Evolutionary conservation across 305 asterid species (phyloP), one percentile per base, ranked within the genome.

Genomic region (Coffea humblotiana): DNA sequence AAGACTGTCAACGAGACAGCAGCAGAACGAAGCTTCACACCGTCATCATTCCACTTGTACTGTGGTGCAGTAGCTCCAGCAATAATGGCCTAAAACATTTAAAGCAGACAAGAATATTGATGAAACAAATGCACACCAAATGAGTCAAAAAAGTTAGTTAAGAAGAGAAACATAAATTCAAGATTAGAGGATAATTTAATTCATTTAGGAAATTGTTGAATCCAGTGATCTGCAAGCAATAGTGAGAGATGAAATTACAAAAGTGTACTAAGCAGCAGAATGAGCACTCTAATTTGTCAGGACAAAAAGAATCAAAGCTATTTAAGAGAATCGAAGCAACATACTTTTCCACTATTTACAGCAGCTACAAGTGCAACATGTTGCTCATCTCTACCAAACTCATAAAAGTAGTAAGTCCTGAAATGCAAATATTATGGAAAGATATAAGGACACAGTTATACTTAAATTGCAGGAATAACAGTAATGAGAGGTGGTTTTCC

Each of bases 401-500:
- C 99, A 58, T 96, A 96, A 80, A 88, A 92, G 89, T 94, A 96
- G 81, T 94, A 96, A 81, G 94, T 94, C 98, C 99, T 96, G 94
- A 83, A 86, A 83, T 23, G 81, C 56, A 40, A 40, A 25, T 13
- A 13, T 25, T 72, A 47, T 47, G 56, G 60, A 75, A 58, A 37
- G 13, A 16, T 19, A 56, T 37, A 77, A 56, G 51, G 66, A 52
- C 12, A 27, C 63, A 65, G 8, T 6, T 8, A 27, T 35, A 14
- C 8, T 40, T 25, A n/a, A 61, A 32, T 47, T 63, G 25, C 47
- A 52, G 70, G 49, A 27, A 52, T 3, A 25, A 49, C 69, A 6
- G 23, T 64, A 12, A 10, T 23, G 75, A 47, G 21, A 23, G 75
- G 11, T 45, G 21, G 0, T 16, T 18, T n/a, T 45, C 48, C 75